These are phyloP conservation scores for Fusarium luffae DNA, from an alignment of 2,329 filamentous ascomycete genomes.

Conservation along the genomic window DNA sequence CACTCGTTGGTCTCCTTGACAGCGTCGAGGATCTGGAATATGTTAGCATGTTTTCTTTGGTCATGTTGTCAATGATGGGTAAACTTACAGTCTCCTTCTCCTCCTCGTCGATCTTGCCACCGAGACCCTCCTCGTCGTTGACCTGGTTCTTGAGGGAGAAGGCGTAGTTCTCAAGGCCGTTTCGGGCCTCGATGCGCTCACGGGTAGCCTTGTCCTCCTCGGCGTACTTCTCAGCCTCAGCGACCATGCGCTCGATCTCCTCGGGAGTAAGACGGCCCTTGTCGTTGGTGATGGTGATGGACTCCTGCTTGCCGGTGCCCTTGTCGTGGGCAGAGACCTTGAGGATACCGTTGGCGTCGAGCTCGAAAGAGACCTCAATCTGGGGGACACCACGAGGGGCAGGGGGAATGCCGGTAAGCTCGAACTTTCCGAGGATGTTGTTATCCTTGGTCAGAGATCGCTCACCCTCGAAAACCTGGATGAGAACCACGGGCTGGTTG, in stretches of 20 bases:
- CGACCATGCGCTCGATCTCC: constrained; percentile 99
- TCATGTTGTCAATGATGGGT: neutral
- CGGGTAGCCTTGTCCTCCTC: constrained; percentile 99
- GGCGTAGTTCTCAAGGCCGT: constrained; percentile 98
- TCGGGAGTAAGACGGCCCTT: constrained; percentile 97
- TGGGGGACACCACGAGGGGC: constrained; percentile 96
- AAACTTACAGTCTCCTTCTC: constrained; percentile 93
- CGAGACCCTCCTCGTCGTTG: constrained; percentile 95
- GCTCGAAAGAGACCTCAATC: constrained; percentile 97
- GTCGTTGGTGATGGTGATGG: constrained; percentile 99
- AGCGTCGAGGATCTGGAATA: constrained; percentile 79
- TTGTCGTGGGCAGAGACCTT: constrained; percentile 97
- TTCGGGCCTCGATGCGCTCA: constrained; percentile 95
- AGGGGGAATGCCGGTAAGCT: constrained; percentile 94
- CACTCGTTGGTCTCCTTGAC: constrained; percentile 97
- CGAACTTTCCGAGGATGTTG: constrained; percentile 98
- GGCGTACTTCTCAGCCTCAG: constrained; percentile 97
- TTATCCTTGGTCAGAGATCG: constrained; percentile 95
- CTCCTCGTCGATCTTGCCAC: constrained; percentile 97
- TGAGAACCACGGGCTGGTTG: constrained; percentile 94
- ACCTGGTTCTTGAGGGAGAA: constrained; percentile 99
- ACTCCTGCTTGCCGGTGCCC: constrained; percentile 97
- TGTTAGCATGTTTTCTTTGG: constrained; percentile 51
- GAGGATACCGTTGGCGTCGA: constrained; percentile 98
- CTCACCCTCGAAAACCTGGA: constrained; percentile 96